These are phyloP conservation scores for Boletus coccyginus DNA, from an alignment of 768 basidiomycete genomes.

Conservation along the genomic window DNA sequence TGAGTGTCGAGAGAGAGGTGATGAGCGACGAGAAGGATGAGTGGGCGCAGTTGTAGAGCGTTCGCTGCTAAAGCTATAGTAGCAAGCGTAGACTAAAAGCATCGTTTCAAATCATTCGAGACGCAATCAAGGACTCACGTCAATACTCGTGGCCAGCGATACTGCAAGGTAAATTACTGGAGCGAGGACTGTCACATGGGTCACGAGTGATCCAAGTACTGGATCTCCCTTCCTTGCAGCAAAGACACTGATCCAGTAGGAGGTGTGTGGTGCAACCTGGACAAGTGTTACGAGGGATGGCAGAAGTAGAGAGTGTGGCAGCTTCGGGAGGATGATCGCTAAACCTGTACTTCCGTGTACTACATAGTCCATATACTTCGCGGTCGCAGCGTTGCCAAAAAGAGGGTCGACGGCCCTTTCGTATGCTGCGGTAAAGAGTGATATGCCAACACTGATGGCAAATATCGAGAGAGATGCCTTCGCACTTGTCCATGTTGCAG, in stretches of 20 bases:
- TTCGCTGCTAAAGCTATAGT: conserved; percentile 25
- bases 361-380: conserved; percentile 43
- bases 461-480: conserved; percentile 26
- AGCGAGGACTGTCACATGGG: conserved; percentile 54
- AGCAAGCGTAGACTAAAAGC: conserved; percentile 21
- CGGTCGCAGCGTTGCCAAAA: conserved; percentile 61
- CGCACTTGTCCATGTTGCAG: conserved; percentile 10
- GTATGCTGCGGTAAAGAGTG: conserved; percentile 61
- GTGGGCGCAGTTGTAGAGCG: conserved; percentile 24
- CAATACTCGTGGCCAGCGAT: conserved; percentile 41
- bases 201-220: conserved; percentile 53
- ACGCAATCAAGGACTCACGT: conserved; percentile 32
- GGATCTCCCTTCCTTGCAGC: conserved; percentile 54
- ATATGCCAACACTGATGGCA: conserved; percentile 36
- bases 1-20: conserved; percentile 20
- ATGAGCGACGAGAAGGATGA: conserved; percentile 12
- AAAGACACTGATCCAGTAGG: conserved; percentile 63
- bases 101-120: not conserved
- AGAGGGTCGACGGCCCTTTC: conserved; percentile 64
- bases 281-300: conserved; percentile 40
- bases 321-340: conserved; percentile 29
- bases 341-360: conserved; percentile 37
- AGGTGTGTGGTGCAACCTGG: conserved; percentile 54
- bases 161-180: conserved; percentile 55
- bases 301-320: conserved; percentile 25